A percentile compares a stretch with the other conserved stretches of the same genome.
Conservation (phyloP, 2,329 filamentous ascomycete genomes). For the Pseudocercospora fijiensis region DNA sequence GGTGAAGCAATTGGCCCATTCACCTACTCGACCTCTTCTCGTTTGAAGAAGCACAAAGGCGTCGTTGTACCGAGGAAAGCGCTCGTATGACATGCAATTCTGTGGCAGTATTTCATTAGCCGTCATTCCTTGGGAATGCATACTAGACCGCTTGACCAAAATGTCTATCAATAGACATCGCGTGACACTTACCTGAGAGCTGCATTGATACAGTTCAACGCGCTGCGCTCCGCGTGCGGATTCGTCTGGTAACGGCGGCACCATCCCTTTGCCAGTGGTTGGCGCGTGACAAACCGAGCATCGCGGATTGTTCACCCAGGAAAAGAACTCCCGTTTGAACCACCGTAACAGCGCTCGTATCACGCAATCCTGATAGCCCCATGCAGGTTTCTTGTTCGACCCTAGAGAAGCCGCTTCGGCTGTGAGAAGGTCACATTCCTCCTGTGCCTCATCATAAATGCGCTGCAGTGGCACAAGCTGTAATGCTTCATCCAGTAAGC, state of each 20-base stretch:
- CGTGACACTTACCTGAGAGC: conserved; percentile 49
- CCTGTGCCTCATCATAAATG: conserved; percentile 90
- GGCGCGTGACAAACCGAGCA: conserved; percentile 79
- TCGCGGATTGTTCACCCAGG: conserved; percentile 91
- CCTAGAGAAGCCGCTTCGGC: conserved; percentile 86
- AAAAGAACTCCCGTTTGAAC: conserved; percentile 95
- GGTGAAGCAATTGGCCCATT: conserved; percentile 98
- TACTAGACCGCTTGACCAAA: background rate
- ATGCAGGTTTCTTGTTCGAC: conserved; percentile 71
- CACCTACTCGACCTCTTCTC: conserved; percentile 78
- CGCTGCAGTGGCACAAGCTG: conserved; percentile 81
- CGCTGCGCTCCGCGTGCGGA: conserved; percentile 79
- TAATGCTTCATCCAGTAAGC: conserved; percentile 86
- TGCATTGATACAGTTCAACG: conserved; percentile 89
- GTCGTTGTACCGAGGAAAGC: conserved; percentile 92
- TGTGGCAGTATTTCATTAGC: background rate
- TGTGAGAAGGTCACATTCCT: conserved; percentile 82
- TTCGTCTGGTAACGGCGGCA: conserved; percentile 82
- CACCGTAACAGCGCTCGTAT: conserved; percentile 85
- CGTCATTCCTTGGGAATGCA: background rate
- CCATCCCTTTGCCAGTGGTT: conserved; percentile 79
- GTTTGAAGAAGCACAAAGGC: conserved; percentile 90
- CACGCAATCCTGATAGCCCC: conserved; percentile 97
- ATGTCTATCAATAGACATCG: background rate
- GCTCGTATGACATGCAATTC: conserved; percentile 74